phyloP scores from a whole-genome alignment of 2,329 filamentous ascomycete genomes.

The Hypoxylon sp. region DNA sequence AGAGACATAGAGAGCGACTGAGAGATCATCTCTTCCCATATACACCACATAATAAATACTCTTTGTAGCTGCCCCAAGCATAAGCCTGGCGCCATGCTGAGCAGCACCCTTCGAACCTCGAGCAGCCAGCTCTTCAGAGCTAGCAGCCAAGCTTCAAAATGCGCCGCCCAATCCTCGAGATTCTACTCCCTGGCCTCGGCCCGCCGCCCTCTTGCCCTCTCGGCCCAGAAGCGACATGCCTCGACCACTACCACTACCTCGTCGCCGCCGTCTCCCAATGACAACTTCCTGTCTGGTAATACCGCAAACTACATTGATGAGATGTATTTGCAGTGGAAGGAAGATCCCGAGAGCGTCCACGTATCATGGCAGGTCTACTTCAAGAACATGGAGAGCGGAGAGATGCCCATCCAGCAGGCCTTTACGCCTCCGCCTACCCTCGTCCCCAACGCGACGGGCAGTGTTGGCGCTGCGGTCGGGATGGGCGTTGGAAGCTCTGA shows the following conservation, averaged over 20 bases:
- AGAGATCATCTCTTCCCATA: constrained; percentile 3
- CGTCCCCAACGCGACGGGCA: constrained; percentile 81
- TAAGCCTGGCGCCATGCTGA: constrained; percentile 70
- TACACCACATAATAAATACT: constrained; percentile 24
- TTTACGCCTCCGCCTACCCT: constrained; percentile 96
- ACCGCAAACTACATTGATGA: constrained; percentile 99
- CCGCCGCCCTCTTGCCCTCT: constrained; percentile 60
- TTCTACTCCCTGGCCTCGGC: constrained; percentile 56
- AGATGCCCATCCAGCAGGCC: constrained; percentile 96
- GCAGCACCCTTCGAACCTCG: constrained; percentile 71
- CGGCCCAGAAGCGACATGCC: constrained; percentile 61
- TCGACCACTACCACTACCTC: constrained; percentile 55
- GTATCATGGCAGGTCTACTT: constrained; percentile 99
- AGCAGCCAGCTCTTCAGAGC: constrained; percentile 69
- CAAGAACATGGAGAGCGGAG: constrained; percentile 97
- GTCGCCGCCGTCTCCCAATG: constrained; percentile 77
- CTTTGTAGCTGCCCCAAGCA: constrained; percentile 43
- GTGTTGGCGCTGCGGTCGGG: constrained; percentile 75
- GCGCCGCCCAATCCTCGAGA: constrained; percentile 47
- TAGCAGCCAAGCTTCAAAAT: constrained; percentile 55
- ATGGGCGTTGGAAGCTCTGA: constrained; percentile 75
- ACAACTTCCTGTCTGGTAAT: constrained; percentile 96
- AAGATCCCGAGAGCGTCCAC: constrained; percentile 91
- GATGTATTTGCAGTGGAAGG: constrained; percentile 99
- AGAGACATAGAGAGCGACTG: background rate